A percentile compares a stretch with the other conserved stretches of the same genome.
These are phyloP conservation scores for Exobasidium rhododendri DNA, from an alignment of 1,284 basidiomycete genomes.

Conservation along the genomic window DNA sequence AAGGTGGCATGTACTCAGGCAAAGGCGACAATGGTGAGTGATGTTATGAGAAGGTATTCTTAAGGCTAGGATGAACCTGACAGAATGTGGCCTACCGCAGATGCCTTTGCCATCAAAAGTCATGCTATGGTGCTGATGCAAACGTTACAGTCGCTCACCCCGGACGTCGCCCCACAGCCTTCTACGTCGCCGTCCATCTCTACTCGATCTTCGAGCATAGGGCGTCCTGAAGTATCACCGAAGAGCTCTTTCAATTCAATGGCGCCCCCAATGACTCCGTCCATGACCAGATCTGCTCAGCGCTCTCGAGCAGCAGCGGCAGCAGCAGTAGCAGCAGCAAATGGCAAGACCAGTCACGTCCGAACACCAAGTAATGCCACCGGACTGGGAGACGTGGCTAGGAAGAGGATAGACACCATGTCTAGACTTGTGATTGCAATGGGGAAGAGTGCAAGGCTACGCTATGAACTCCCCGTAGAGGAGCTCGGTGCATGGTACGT, in stretches of 20 bases:
- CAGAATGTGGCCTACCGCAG: not conserved
- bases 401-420: constrained; percentile 56
- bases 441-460: constrained; percentile 71
- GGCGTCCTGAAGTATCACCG: not conserved
- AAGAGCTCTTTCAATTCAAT: not conserved
- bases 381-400: constrained; percentile 33
- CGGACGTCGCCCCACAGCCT: not conserved
- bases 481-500: constrained; percentile 61
- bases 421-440: constrained; percentile 68
- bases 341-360: constrained; percentile 21
- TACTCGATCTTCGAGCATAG: not conserved
- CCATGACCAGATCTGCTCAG: constrained; percentile 24
- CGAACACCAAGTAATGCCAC: constrained; percentile 36
- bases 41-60: too few species aligned
- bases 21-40: constrained; percentile 5
- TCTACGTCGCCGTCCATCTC: not conserved
- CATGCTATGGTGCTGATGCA: constrained; percentile 3
- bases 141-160: not conserved
- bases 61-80: not conserved
- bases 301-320: constrained; percentile 29
- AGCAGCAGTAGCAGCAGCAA: constrained; percentile 16
- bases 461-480: constrained; percentile 69
- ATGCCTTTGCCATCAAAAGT: not conserved
- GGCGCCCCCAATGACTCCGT: constrained; percentile 30
- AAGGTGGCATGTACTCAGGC: not conserved